Evolutionary conservation across 768 basidiomycete genomes (phyloP).

Genomic region (Amanita jacksonii): DNA sequence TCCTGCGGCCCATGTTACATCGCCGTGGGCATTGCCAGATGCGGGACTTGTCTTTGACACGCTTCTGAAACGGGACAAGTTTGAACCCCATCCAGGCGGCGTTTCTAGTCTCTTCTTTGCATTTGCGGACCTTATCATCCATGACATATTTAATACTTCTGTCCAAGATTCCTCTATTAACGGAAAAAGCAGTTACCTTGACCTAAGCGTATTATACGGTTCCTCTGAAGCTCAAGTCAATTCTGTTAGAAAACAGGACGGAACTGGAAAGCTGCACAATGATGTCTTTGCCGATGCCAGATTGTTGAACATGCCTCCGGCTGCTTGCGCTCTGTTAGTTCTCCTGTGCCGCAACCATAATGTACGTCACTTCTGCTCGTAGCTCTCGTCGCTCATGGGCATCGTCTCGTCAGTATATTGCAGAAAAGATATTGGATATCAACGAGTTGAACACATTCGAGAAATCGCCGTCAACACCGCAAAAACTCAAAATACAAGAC

Average conservation of each 20-base stretch:
- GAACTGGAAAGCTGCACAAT: constrained; percentile 54
- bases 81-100: constrained; percentile 52
- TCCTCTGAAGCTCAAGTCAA: constrained; percentile 36
- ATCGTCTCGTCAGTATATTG: constrained; percentile 45
- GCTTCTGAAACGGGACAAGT: constrained; percentile 44
- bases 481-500: constrained; percentile 38
- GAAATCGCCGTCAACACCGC: constrained; percentile 17
- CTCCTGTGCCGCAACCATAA: constrained; percentile 70
- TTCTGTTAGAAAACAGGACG: constrained; percentile 49
- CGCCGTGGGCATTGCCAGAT: constrained; percentile 47
- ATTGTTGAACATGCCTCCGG: constrained; percentile 63
- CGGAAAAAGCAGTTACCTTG: constrained; percentile 62
- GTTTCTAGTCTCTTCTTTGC: constrained; percentile 71
- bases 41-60: constrained; percentile 62
- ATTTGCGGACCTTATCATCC: constrained; percentile 70
- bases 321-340: constrained; percentile 56
- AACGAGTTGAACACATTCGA: constrained; percentile 51
- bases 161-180: constrained; percentile 47
- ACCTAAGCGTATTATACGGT: constrained; percentile 69
- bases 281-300: constrained; percentile 65
- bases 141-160: constrained; percentile 53
- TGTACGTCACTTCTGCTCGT: constrained; percentile 27
- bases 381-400: background rate
- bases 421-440: constrained; percentile 54
- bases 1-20: constrained; percentile 33